Base-by-base conservation (phyloP, 2,329 filamentous ascomycete genomes). In the Fusarium albosuccineum region DNA sequence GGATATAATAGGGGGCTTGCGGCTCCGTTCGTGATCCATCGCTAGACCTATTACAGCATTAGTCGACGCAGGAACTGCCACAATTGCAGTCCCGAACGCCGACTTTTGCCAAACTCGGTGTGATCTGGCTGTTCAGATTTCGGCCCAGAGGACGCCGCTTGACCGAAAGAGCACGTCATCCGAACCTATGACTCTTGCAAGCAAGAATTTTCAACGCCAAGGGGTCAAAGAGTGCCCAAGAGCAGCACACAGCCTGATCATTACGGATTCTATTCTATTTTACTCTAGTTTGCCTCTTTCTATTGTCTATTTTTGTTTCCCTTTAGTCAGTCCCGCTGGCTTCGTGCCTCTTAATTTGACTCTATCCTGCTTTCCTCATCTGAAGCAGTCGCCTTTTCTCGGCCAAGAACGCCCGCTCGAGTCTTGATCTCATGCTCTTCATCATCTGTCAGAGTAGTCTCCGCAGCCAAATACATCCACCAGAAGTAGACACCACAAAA, bases 401-500 rank as follows among this genome's bases (percentile, higher is more conserved):
- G 48, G 33, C 30, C 3, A 40, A 72, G 26, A 8, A 72, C 44
- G 1, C 62, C 60, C 4, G 64, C 46, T 1, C 45, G 10, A 29
- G 22, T 22, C 22, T 22, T 22, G 48, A 17, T 49, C 41, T 30
- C 26, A 9, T 40, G 9, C 5, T 61, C 58, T 1, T 54, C 54
- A 1, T 72, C 58, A 6, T 22, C 26, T 6, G 57, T 55, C 9
- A 59, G 41, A 2, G 65, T 30, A 4, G 22, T 14, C 22, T 64
- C 64, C 13, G 22, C 40, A 1, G 42, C 57, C 39, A 67, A 30
- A 37, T 71, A 72, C 62, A 72, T 72, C 70, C 70, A 72, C 70
- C 70, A 72, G 17, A 67, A 70, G 30, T 72, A 82, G 0, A 76
- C 79, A 5, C 82, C 85, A n/a, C 82, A 82, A 63, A 87, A 87